Base-by-base conservation (phyloP, 352 stramenopile genomes). In the Phytophthora macrochlamydospora region DNA sequence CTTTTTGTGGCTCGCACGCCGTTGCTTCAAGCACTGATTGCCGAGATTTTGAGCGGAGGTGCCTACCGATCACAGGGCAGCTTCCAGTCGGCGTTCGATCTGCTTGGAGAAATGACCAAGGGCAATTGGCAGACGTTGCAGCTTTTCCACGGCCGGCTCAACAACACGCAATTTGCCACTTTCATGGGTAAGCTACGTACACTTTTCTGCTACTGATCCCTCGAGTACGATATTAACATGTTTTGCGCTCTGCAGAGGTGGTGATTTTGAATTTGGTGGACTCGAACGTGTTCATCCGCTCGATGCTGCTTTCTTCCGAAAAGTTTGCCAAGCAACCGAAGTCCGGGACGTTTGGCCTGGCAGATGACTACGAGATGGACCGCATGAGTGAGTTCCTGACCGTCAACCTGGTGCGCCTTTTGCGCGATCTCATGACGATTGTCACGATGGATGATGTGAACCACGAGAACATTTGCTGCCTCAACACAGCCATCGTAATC, bases 381-480 rank as follows among this genome's bases (percentile, higher is more conserved):
- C 84, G 83, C 28, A 91, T 94, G 82, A 85, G 79, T 51, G 81
- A 91, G 43, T 98, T 98, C 63, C 57, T 98, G 56, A 73, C 79
- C 24, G 69, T 94, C 2, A 97, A 98, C 69, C 76, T 95, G 30
- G 81, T 95, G 32, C 76, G 87, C 3, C 76, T 99, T 7, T 59
- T 99, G n/a, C 91, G 94, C 55, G 90, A 98, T 76, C 89, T 99
- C 45, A 96, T 99, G 85, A 93, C 83, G 7, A 94, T 98, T 44
- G 94, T 99, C n/a, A 86, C 92, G 56, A 79, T 99, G 57, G 85
- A 93, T 28, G 96, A 98, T 52, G 92, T 99, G 64, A 98, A 98
- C 66, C 95, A 99, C 71, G 96, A 99, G 72, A 99, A 99, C 70
- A 98, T 99, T 76, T 99, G 97, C 81, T 98, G 95, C 58, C 71